Evolutionary conservation across 2,329 filamentous ascomycete genomes (phyloP).

Genomic region (Verticillium nonalfalfae): DNA sequence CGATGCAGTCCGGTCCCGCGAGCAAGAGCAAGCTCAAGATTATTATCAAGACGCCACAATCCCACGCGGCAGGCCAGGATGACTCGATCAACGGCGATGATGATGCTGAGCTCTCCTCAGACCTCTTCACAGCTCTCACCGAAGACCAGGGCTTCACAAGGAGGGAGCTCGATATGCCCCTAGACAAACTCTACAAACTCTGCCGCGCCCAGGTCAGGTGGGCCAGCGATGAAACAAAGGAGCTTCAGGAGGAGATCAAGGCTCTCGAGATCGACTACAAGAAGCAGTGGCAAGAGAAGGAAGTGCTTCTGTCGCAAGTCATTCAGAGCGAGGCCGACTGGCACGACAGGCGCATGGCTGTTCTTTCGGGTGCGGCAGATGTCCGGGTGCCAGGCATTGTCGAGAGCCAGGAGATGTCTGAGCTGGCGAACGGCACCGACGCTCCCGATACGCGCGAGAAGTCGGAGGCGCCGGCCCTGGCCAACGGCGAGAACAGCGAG

Average conservation of each 20-base stretch:
- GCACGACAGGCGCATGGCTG: constrained; percentile 50
- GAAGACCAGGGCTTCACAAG: constrained; percentile 57
- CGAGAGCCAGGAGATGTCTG: constrained; percentile 13
- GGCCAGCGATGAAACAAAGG: constrained; percentile 61
- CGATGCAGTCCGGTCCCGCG: constrained; percentile 44
- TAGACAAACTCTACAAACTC: constrained; percentile 57
- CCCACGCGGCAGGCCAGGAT: constrained; percentile 50
- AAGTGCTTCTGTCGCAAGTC: constrained; percentile 69
- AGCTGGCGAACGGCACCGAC: neutral
- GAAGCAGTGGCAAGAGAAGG: constrained; percentile 74
- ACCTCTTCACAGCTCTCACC: constrained; percentile 49
- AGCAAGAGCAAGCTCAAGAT: constrained; percentile 54
- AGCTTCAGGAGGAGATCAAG: constrained; percentile 58
- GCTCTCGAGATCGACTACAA: constrained; percentile 60
- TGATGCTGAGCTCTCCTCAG: constrained; percentile 49
- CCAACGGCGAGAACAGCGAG: neutral
- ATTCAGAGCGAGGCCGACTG: constrained; percentile 61
- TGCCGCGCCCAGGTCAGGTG: constrained; percentile 67
- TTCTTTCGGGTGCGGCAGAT: constrained; percentile 42
- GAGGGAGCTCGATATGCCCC: constrained; percentile 56
- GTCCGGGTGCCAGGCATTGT: constrained; percentile 30
- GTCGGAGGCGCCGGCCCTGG: neutral
- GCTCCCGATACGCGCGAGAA: neutral
- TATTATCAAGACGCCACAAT: constrained; percentile 55
- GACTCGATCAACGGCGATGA: constrained; percentile 46